These are phyloP conservation scores for Fusarium sp. DNA, from an alignment of 2,329 filamentous ascomycete genomes.

Conservation along the genomic window DNA sequence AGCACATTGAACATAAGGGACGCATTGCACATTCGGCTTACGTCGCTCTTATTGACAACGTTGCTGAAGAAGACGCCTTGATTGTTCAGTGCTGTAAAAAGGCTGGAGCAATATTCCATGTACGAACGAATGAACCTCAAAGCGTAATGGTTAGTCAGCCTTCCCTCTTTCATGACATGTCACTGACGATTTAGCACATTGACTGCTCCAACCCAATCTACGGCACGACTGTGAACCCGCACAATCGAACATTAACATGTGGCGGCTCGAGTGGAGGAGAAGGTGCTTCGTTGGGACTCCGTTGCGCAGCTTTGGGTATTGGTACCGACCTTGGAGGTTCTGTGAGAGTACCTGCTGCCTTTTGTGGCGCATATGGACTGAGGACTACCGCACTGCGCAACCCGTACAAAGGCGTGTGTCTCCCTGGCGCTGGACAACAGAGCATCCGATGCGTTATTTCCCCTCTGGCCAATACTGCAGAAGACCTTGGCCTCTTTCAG, in stretches of 20 bases:
- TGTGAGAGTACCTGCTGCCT: not conserved
- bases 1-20: not conserved
- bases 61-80: not conserved
- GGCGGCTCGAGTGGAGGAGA: not conserved
- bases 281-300: not conserved
- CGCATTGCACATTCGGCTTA: not conserved
- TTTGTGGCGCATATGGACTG: not conserved
- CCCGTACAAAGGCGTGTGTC: not conserved
- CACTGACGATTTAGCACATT: not conserved
- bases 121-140: not conserved
- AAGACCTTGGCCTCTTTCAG: not conserved
- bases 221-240: not conserved
- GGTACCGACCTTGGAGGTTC: not conserved
- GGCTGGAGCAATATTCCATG: not conserved
- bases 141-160: not conserved
- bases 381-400: not conserved
- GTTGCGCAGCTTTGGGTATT: not conserved
- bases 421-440: not conserved
- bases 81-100: not conserved
- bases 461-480: not conserved
- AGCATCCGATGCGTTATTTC: not conserved
- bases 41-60: not conserved
- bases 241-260: not conserved
- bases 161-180: not conserved
- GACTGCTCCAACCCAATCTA: not conserved